Evolutionary conservation across 2,329 filamentous ascomycete species (phyloP), one percentile per base, ranked within the genome.

Genomic region (Fusarium sublunatum): DNA sequence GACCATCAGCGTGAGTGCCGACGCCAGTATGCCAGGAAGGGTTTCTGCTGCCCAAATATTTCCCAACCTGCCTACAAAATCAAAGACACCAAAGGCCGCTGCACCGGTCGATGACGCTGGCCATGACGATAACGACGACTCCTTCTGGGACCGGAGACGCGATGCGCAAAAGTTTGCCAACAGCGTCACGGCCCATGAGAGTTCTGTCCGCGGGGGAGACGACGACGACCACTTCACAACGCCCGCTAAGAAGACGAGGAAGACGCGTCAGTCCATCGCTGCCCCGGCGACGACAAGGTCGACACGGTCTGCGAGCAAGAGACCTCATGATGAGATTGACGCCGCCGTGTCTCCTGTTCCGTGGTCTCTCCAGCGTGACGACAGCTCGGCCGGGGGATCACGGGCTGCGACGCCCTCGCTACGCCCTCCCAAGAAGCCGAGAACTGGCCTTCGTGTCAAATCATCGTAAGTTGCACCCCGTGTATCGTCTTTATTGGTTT

Each of bases 391-490:
- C 70, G 76, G 80, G 42, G 81, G 78, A 65, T 89, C 87, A 29
- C 84, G 87, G 65, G 85, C 86, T 53, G 84, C 80, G 52, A 90
- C 88, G 29, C 88, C 87, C 7, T 80, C 82, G 39, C 78, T 82
- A 51, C 84, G 83, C 36, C 81, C 85, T 29, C 76, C 79, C 58
- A 88, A 88, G 80, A 88, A 84, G 75, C 78, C 81, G 45, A 84
- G 86, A 72, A 83, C 82, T 49, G 87, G 86, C 35, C 81, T 86
- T 58, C 86, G 88, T 66, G 83, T 89, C 72, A 90, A 91, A 77
- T 85, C 83, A 75, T 91, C 88, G 88, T 89, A 79, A 84, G 87
- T 88, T 61, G 67, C 68, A 60, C 36, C 40, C 47, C 40, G 43
- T 42, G 38, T 39, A 41, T 50, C 38, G 42, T 44, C 19, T 40